These are phyloP conservation scores for Neodidymelliopsis sp. DNA, from an alignment of 2,329 filamentous ascomycete species.

Conservation along the genomic window DNA sequence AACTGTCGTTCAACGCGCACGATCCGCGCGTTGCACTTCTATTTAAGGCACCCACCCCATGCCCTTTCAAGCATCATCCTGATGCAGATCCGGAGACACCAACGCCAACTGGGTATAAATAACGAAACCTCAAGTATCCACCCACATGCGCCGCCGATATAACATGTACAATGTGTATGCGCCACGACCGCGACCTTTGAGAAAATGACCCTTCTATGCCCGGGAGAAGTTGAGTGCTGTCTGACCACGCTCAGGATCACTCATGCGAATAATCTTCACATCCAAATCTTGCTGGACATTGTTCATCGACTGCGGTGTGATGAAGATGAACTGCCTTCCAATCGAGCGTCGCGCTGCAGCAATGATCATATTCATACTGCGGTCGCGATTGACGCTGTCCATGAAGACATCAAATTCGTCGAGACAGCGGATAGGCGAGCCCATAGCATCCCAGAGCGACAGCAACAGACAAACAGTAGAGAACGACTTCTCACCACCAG, in stretches of 20 bases:
- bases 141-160: neutral
- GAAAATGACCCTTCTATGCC: neutral
- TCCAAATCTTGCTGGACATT: conserved; percentile 60
- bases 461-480: conserved; percentile 94
- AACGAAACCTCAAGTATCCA: conserved; percentile 9
- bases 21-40: neutral
- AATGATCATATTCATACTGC: conserved; percentile 94
- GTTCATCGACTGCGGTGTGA: conserved; percentile 86
- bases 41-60: conserved; percentile 1
- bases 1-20: neutral
- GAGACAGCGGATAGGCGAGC: conserved; percentile 89
- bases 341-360: conserved; percentile 82
- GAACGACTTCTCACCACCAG: conserved; percentile 97
- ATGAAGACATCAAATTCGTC: conserved; percentile 99
- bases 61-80: neutral
- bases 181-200: neutral
- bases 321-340: conserved; percentile 94
- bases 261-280: conserved; percentile 78
- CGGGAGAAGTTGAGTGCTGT: conserved; percentile 48
- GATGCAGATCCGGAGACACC: conserved; percentile 12
- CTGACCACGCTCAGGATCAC: conserved; percentile 61
- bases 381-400: conserved; percentile 94
- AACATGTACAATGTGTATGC: neutral
- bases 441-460: conserved; percentile 97
- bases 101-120: conserved; percentile 31